Evolutionary conservation across 2,329 filamentous ascomycete genomes (phyloP), one percentile per base, ranked within the genome.

Genomic region (Phaeophleospora eucalypticola): DNA sequence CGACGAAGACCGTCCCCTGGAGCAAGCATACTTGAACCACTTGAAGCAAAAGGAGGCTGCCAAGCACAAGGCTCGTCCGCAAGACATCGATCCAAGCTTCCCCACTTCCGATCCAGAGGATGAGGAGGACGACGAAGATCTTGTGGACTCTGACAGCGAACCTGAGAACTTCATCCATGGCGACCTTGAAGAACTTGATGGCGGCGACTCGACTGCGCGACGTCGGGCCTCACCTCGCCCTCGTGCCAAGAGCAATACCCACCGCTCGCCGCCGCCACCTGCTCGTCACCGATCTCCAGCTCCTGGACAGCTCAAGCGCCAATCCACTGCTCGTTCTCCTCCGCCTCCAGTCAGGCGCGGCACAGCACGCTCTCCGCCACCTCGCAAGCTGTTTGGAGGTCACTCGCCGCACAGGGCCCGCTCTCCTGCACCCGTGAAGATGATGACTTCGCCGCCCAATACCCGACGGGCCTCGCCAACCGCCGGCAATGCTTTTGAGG

Each of bases 51-150:
- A 87, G 56, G 85, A 89, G 58, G 84, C 84, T 38, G 83, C 85
- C 57, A 95, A 90, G 71, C 85, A 90, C 51, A 83, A 86, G 53
- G 66, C 81, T 21, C 88, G 91, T 21, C 91, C 93, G n/a, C 93
- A 97, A 64, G 93, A 97, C 59, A 95, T 96, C 50, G 93, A 98
- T 63, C 93, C 93, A 1, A 96, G 90, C 63, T 98, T 98, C 66
- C 93, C 93, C 0, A 90, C 89, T 0, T 95, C 90, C 0, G 93
- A 97, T 58, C 87, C 86, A 0, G 93, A 98, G 58, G 84, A 91
- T 20, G 87, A 87, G 38, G 86, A 89, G 32, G 82, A 87, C 34
- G 83, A 87, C 44, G 76, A 79, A 67, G 66, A 83, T 63, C 71
- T 82, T 67, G 67, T 81, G 66, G 59, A 64, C 20, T 72, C 74